phyloP scores from a whole-genome alignment of 2,329 filamentous ascomycete genomes.

The Fusarium sp. region DNA sequence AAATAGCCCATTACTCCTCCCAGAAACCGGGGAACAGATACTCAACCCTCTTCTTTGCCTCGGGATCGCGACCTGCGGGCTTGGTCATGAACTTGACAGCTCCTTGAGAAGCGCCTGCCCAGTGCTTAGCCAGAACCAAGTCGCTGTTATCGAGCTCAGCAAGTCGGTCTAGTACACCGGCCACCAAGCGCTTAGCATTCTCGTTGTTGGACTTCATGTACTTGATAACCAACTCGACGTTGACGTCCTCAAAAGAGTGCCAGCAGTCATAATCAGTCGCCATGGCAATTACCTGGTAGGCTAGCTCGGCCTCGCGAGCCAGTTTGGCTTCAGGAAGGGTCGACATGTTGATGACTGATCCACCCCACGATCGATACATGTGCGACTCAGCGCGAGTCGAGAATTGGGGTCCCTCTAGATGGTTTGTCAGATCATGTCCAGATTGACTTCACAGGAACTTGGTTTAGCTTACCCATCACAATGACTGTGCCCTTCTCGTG shows the following conservation, averaged over 20 bases:
- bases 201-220: slow-evolving; percentile 95
- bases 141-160: slow-evolving; percentile 82
- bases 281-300: slow-evolving; percentile 99
- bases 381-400: slow-evolving; percentile 95
- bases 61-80: slow-evolving; percentile 78
- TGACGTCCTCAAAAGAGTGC: slow-evolving; percentile 86
- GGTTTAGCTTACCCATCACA: slow-evolving; percentile 80
- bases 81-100: slow-evolving; percentile 88
- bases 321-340: slow-evolving; percentile 96
- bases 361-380: slow-evolving; percentile 95
- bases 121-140: slow-evolving; percentile 84
- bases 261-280: slow-evolving; percentile 99
- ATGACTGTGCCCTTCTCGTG: slow-evolving; percentile 89
- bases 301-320: slow-evolving; percentile 94
- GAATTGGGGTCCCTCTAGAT: slow-evolving; percentile 94
- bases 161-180: slow-evolving; percentile 88
- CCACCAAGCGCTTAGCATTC: slow-evolving; percentile 89
- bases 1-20: slow-evolving; percentile 50
- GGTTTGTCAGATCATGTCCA: slow-evolving; percentile 40
- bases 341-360: slow-evolving; percentile 98
- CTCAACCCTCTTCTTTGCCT: slow-evolving; percentile 83
- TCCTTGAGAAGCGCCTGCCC: slow-evolving; percentile 81
- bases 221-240: slow-evolving; percentile 96
- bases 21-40: slow-evolving; percentile 92
- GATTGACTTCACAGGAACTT: slow-evolving; percentile 2